Percentiles rank a stretch among this genome's conserved stretches.
phyloP scores from a whole-genome alignment of 345 rosid species.

The Populus tremula region DNA sequence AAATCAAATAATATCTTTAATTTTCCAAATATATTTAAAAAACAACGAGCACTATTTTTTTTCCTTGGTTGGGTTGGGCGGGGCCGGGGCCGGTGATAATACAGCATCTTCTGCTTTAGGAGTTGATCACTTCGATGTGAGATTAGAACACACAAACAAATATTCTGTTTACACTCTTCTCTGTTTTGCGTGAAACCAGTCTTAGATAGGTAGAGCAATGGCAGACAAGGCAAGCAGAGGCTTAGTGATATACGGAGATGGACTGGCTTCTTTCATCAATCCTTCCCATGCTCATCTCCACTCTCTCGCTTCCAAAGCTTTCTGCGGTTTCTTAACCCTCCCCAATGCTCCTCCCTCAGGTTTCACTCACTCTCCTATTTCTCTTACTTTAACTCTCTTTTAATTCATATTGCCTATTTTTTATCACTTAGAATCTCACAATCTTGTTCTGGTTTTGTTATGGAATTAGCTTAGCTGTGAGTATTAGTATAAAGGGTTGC shows the following conservation, averaged over 20 bases:
- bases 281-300: slow-evolving; percentile 57
- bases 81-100: no score
- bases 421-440: background rate
- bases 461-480: no score
- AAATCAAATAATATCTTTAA: no score
- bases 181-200: background rate
- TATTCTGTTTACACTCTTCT: background rate
- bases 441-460: background rate
- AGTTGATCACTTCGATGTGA: no score
- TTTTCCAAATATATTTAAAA: no score
- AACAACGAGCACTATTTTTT: no score
- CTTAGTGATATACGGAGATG: slow-evolving; percentile 74
- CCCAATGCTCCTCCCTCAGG: slow-evolving; percentile 78
- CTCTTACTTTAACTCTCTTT: background rate
- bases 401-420: background rate
- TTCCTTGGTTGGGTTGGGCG: no score
- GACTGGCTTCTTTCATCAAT: slow-evolving; percentile 56
- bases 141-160: no score
- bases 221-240: slow-evolving; percentile 94
- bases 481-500: no score
- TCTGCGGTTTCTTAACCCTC: slow-evolving; percentile 68
- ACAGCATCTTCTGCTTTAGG: no score
- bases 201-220: slow-evolving; percentile 37
- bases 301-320: slow-evolving; percentile 64
- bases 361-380: slow-evolving; percentile 19